Base-by-base conservation (phyloP, 805 yeast genomes). In the Pichia eremophila region DNA sequence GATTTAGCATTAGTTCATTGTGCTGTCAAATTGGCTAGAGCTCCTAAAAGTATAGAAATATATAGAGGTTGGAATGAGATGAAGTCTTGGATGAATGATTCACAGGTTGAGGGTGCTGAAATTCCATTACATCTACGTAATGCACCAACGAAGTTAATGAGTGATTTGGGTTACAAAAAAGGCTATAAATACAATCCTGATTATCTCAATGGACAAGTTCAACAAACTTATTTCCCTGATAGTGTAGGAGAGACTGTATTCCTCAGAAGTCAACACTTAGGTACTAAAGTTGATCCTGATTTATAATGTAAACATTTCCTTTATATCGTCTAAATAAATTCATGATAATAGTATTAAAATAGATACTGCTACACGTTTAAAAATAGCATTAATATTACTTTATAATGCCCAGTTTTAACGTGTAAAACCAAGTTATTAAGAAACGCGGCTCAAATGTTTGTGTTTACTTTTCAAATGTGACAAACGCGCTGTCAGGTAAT, bases 121-220 rank as follows among this genome's bases (percentile, higher is more conserved):
- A 79, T 84, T 1, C 95, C 95, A 0, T 55, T 83, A 57, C 98
- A 93, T 64, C 69, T 93, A 36, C 74, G 98, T 54, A 95, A 93
- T 62, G 98, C 99, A 0, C 99, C 99, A 3, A 95, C 99, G 0
- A 73, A 72, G 56, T 70, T 93, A 42, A 93, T 93, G 99, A 75
- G 79, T 48, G 95, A 88, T 45, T 58, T 89, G 50, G 98, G 95
- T 0, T 91, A 90, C 61, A 83, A 85, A 17, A 77, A 82, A 46
- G 82, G 80, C 15, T 93, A 93, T 67, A 87, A 88, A 63, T 95
- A 93, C 64, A 89, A 89, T 56, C 99, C 99, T 0, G 74, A 79
- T 53, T 95, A 62, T 62, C 67, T 68, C 41, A 78, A 81, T 48
- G 98, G 98, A 0, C 62, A 68, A 45, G 93, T 85, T 6, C 61